A percentile compares a stretch with the other conserved stretches of the same genome.
phyloP scores from a whole-genome alignment of 805 yeast species.

The Lipomyces kockii region DNA sequence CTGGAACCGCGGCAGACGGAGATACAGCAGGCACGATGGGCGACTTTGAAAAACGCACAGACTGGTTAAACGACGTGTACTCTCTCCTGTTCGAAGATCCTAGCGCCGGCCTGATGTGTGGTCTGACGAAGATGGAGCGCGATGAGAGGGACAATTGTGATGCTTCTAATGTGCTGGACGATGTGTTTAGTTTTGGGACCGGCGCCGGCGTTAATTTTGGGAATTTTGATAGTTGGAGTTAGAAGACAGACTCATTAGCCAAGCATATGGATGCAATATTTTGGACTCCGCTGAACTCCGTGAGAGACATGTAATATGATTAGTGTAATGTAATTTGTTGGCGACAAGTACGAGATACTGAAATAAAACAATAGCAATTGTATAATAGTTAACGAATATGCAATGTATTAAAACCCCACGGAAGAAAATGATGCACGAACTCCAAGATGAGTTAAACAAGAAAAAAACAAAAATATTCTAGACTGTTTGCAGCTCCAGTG shows the following conservation, averaged over 20 bases:
- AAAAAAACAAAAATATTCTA: too few species aligned
- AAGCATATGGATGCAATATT: background rate
- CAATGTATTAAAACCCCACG: too few species aligned
- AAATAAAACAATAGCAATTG: background rate
- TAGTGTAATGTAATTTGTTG: background rate
- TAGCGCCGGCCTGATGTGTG: conserved; percentile 22
- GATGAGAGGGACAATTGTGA: background rate
- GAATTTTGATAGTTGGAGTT: conserved; percentile 20
- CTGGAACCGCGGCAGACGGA: conserved; percentile 1
- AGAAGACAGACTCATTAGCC: background rate
- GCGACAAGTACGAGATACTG: too few species aligned
- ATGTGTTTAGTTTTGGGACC: background rate
- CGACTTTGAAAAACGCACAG: conserved; percentile 34
- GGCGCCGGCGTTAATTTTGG: conserved; percentile 21
- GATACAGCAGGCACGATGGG: conserved; percentile 11
- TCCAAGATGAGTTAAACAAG: background rate
- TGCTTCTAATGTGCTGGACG: background rate
- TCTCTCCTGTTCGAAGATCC: conserved; percentile 35
- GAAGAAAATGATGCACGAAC: background rate
- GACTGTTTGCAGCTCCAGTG: too few species aligned
- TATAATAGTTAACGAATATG: too few species aligned
- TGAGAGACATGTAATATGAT: background rate
- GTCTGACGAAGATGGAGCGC: background rate
- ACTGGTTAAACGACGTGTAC: conserved; percentile 36
- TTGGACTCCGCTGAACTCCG: background rate